Conservation (phyloP, 805 yeast species). For the Cyberlindnera meyerae region DNA sequence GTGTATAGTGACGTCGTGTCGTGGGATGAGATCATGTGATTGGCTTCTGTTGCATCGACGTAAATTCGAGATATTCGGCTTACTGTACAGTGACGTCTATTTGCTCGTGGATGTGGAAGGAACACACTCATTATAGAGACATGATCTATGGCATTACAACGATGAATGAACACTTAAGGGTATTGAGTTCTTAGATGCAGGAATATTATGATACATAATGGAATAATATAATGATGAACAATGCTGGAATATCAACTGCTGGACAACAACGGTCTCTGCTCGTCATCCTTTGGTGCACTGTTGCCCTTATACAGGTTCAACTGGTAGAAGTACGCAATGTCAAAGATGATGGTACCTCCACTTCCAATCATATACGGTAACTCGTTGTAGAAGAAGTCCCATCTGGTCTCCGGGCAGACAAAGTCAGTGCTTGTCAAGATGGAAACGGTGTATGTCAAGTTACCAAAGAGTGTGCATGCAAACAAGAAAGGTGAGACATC, state of each 20-base stretch:
- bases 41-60: too few species aligned
- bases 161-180: too few species aligned
- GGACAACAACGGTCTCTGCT: conserved; percentile 15
- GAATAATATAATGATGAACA: too few species aligned
- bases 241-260: conserved; percentile 1
- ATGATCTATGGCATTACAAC: too few species aligned
- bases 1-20: too few species aligned
- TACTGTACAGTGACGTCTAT: too few species aligned
- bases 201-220: too few species aligned
- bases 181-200: too few species aligned
- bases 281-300: conserved; percentile 4
- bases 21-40: too few species aligned
- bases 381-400: conserved; percentile 56
- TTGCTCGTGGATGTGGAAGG: too few species aligned
- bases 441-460: conserved; percentile 69
- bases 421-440: conserved; percentile 63
- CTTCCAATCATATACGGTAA: conserved; percentile 82
- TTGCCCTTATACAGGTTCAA: conserved; percentile 31
- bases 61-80: too few species aligned
- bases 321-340: conserved; percentile 64
- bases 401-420: conserved; percentile 32
- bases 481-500: conserved; percentile 82
- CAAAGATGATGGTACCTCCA: conserved; percentile 80
- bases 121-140: too few species aligned
- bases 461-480: conserved; percentile 73